A percentile compares a stretch with the other conserved stretches of the same genome.
Conservation (phyloP, 2,329 filamentous ascomycete genomes). For the Paraphaeosphaeria sporulosa region DNA sequence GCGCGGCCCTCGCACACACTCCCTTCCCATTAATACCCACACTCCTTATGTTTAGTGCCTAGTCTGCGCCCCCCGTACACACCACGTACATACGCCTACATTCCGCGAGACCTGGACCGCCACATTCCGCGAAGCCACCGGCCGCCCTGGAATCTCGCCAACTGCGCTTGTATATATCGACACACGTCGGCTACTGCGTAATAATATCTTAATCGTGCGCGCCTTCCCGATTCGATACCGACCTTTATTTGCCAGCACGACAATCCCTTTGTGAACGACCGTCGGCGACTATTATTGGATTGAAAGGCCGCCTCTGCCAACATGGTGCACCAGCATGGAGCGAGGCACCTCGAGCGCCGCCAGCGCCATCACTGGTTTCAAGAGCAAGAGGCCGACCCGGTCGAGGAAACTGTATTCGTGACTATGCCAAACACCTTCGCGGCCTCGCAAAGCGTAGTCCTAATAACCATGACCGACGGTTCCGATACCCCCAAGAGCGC, state of each 20-base stretch:
- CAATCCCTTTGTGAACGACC: background rate
- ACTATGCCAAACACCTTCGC: slow-evolving; percentile 61
- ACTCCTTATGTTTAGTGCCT: slow-evolving; percentile 44
- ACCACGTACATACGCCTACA: slow-evolving; percentile 21
- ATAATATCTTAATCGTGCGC: slow-evolving; percentile 32
- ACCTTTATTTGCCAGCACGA: slow-evolving; percentile 5
- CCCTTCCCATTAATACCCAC: slow-evolving; percentile 36
- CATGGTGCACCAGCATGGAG: slow-evolving; percentile 35
- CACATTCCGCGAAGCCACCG: slow-evolving; percentile 41
- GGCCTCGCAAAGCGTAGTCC: slow-evolving; percentile 49
- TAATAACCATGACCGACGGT: slow-evolving; percentile 29
- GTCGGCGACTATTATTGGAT: background rate
- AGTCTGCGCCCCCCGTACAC: slow-evolving; percentile 23
- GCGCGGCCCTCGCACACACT: slow-evolving; percentile 46
- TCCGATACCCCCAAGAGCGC: slow-evolving; percentile 19
- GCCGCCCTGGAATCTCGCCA: slow-evolving; percentile 32
- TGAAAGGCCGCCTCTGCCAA: slow-evolving; percentile 18
- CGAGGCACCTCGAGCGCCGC: slow-evolving; percentile 39
- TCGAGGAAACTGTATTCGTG: slow-evolving; percentile 56
- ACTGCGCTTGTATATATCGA: slow-evolving; percentile 32
- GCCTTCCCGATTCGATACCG: slow-evolving; percentile 3
- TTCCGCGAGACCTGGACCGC: slow-evolving; percentile 32
- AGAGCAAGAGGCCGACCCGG: slow-evolving; percentile 16
- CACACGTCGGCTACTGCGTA: slow-evolving; percentile 25
- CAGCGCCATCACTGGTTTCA: slow-evolving; percentile 30